A percentile compares a stretch with the other conserved stretches of the same genome.
Evolutionary conservation across 495 filamentous ascomycete genomes (phyloP).

Genomic region (Tuber microsphaerosporum): DNA sequence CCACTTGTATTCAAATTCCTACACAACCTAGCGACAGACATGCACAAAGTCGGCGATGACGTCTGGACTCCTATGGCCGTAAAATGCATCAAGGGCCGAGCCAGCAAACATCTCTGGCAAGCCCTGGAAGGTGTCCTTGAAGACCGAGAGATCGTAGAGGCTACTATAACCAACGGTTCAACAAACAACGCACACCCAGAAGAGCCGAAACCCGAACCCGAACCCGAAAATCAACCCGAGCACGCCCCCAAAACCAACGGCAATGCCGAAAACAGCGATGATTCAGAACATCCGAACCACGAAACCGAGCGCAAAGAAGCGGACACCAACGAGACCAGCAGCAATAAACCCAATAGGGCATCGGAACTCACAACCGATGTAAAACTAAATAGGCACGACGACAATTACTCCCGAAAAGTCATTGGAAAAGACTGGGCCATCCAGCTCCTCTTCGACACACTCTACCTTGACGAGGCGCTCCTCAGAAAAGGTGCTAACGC

Average conservation of each 20-base stretch:
- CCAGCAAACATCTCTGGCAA: conserved; percentile 47
- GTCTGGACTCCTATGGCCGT: conserved; percentile 75
- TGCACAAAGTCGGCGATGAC: conserved; percentile 66
- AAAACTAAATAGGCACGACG: conserved; percentile 14
- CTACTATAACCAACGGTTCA: neutral
- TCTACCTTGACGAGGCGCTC: conserved; percentile 55
- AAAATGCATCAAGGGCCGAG: conserved; percentile 52
- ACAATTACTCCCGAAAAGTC: conserved; percentile 34
- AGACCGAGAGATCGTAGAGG: conserved; percentile 41
- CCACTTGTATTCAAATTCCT: conserved; percentile 68
- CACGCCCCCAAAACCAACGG: neutral
- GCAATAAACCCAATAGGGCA: neutral
- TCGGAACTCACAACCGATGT: neutral
- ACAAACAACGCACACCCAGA: neutral
- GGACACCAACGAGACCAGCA: neutral
- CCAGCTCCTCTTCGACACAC: conserved; percentile 72
- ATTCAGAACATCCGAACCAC: neutral
- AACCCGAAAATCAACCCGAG: conserved; percentile 5
- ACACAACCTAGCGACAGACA: conserved; percentile 55
- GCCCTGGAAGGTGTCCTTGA: conserved; percentile 41
- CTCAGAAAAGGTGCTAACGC: conserved; percentile 32
- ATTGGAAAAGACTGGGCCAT: conserved; percentile 52
- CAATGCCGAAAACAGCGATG: neutral
- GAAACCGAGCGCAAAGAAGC: neutral
- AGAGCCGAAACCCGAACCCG: neutral